Conservation (phyloP, 495 filamentous ascomycete species). For the Hapsidospora chrysogenum region DNA sequence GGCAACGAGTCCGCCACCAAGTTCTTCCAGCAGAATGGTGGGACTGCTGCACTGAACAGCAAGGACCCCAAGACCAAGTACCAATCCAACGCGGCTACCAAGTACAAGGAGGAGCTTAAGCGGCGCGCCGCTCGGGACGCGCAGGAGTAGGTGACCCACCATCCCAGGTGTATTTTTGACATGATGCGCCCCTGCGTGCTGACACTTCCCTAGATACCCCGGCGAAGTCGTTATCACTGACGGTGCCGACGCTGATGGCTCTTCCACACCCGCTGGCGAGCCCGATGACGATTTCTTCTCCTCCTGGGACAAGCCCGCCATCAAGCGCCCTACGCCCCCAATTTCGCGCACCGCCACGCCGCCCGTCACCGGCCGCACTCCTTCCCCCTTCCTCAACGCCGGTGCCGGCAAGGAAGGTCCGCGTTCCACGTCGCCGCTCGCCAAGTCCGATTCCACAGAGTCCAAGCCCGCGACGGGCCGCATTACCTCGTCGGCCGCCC, state of each 20-base stretch:
- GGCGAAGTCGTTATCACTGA: conserved; percentile 77
- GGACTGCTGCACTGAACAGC: conserved; percentile 80
- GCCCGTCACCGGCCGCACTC: conserved; percentile 65
- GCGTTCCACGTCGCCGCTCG: conserved; percentile 69
- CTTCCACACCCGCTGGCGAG: conserved; percentile 59
- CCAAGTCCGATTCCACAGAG: conserved; percentile 34
- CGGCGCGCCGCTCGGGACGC: conserved; percentile 65
- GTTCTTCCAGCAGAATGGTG: conserved; percentile 91
- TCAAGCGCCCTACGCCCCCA: conserved; percentile 91
- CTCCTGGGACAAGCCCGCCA: conserved; percentile 93
- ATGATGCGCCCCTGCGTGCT: conserved; percentile 7
- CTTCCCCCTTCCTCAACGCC: conserved; percentile 75
- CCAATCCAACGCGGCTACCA: conserved; percentile 71
- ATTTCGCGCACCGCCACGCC: conserved; percentile 82
- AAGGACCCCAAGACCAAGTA: conserved; percentile 96
- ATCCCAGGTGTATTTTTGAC: too few species aligned
- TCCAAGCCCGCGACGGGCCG: conserved; percentile 41
- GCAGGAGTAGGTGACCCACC: conserved; percentile 41
- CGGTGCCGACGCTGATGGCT: conserved; percentile 43
- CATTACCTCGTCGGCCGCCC: conserved; percentile 53
- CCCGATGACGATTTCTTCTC: conserved; percentile 92
- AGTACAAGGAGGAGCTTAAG: conserved; percentile 93
- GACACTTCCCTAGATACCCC: conserved; percentile 44
- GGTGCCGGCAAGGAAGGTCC: conserved; percentile 47
- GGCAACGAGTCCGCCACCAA: conserved; percentile 97